A percentile compares a stretch with the other conserved stretches of the same genome.
Conservation (phyloP, 192 early-diverging fungal genomes). For the Podochytrium sp. region DNA sequence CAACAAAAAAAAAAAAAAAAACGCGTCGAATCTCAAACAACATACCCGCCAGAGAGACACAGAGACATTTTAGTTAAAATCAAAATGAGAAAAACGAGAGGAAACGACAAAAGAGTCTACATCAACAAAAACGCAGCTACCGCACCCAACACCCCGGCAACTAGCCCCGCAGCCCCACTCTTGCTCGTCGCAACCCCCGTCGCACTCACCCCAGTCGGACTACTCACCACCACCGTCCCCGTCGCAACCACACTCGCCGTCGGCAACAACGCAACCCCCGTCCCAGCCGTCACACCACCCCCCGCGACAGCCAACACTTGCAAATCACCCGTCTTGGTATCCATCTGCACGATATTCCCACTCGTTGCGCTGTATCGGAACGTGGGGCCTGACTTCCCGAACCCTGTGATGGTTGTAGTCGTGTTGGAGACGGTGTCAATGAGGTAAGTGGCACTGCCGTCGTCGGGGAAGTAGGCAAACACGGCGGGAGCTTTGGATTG, state of each 20-base stretch:
- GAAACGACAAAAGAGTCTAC: not conserved
- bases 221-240: not conserved
- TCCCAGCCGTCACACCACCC: conserved; percentile 10
- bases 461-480: conserved; percentile 26
- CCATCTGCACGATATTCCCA: conserved; percentile 8
- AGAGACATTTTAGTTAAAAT: not conserved
- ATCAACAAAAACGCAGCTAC: not conserved
- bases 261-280: conserved; percentile 15
- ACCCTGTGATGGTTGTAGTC: conserved; percentile 16
- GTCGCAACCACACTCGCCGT: not conserved
- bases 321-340: conserved; percentile 4
- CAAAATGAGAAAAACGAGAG: not conserved
- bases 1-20: conserved; percentile 11
- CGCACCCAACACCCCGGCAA: not conserved
- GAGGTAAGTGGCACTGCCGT: conserved; percentile 15
- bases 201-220: too few relatives aligned
- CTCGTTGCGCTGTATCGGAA: conserved; percentile 14
- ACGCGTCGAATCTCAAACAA: too few relatives aligned
- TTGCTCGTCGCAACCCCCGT: not conserved
- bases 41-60: too few relatives aligned
- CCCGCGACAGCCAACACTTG: conserved; percentile 8
- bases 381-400: conserved; percentile 10
- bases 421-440: conserved; percentile 26
- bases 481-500: not conserved
- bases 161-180: not conserved